Base-by-base conservation (phyloP, 768 basidiomycete genomes). In the Tulasnella sp. region DNA sequence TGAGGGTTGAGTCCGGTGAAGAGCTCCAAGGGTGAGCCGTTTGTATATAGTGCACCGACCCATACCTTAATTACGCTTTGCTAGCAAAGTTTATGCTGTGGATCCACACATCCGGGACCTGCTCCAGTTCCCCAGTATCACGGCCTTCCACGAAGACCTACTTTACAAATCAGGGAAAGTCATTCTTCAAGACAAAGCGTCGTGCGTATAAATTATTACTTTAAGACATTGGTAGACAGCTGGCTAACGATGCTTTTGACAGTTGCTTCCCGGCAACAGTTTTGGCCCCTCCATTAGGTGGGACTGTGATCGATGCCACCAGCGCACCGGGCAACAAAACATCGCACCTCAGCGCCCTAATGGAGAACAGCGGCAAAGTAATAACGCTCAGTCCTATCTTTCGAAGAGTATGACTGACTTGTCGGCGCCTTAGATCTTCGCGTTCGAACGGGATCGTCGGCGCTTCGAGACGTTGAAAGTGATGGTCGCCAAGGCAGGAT, bases 251-350 rank as follows among this genome's bases (percentile, higher is more conserved):
- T 5, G 34, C 34, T 38, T n/a, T n/a, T 7, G 3, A 13, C 34
- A 59, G 58, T 21, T 99, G 96, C 72, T 92, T 99, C 70, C 91
- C 96, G 17, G 91, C 95, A 0, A 74, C 83, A 61, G 80, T 97
- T 4, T 81, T 99, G n/a, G 78, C 82, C 21, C 87, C 89, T 44
- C 85, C 84, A 10, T 72, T 75, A 1, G 70, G 67, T 19, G 71
- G 73, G 56, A 75, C 78, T 49, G 88, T 92, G 29, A 86, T 97
- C 42, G 95, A 98, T 70, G 93, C 91, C 11, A 98, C 93, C 10
- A 87, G 93, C 42, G 96, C 96, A 0, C 96, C 96, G 0, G 96
- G 96, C 0, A 99, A 99, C 73, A 99, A 99, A 73, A 98, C 96
- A 1, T 87, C 92, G 7, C 91, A 95, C 71, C 72, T 98, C 23